Conservation (phyloP, 1,284 basidiomycete species). For the Apiotrichum veenhuisii region DNA sequence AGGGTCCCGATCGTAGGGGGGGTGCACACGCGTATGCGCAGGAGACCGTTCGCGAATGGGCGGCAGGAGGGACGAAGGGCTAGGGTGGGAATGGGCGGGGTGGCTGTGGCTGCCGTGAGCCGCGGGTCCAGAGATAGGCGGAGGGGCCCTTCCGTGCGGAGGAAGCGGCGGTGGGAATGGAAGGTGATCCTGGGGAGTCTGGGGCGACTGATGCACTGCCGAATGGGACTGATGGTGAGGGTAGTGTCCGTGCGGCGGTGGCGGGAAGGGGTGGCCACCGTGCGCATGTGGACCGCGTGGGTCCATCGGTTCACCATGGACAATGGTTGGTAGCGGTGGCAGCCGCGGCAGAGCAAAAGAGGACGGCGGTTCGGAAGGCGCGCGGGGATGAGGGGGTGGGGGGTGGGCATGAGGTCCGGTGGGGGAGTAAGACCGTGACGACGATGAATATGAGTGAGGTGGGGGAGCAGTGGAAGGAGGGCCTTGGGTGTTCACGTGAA, state of each 20-base stretch:
- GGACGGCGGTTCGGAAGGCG: neutral
- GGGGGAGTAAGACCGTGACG: neutral
- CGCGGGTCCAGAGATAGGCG: neutral
- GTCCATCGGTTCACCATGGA: constrained; percentile 5
- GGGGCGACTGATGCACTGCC: neutral
- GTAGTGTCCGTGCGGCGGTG: constrained; percentile 2
- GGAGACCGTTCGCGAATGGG: constrained; percentile 17
- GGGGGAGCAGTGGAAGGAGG: neutral
- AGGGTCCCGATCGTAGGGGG: constrained; percentile 14
- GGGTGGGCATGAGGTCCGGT: neutral
- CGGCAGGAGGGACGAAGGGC: constrained; percentile 13
- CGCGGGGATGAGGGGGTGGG: neutral
- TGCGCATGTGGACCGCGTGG: neutral
- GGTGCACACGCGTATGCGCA: neutral
- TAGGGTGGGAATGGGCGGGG: neutral
- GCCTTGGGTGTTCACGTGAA: neutral
- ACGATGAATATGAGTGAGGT: neutral
- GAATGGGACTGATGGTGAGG: neutral
- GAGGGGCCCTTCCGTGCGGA: neutral
- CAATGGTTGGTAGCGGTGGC: constrained; percentile 14
- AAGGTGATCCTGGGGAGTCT: neutral
- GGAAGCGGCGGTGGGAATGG: neutral
- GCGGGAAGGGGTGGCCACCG: constrained; percentile 1
- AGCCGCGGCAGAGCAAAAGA: no score
- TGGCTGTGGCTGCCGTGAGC: neutral